Evolutionary conservation across 2,329 filamentous ascomycete species (phyloP).

Genomic region (Apiospora sp.): DNA sequence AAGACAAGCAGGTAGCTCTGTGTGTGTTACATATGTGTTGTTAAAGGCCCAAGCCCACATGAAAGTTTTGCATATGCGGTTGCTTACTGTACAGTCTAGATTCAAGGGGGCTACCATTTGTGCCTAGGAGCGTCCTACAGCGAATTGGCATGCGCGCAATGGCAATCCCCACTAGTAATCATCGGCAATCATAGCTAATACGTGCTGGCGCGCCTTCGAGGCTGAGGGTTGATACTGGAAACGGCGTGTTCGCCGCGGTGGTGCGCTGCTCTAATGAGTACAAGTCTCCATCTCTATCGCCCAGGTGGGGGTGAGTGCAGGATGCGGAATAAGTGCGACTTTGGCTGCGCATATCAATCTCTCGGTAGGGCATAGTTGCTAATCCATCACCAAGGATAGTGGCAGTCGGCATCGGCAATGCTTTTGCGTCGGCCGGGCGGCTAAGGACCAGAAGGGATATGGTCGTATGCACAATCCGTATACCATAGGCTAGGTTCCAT

Average conservation of each 20-base stretch:
- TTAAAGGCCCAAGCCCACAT: neutral
- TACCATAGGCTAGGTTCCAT: neutral
- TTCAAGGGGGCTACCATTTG: neutral
- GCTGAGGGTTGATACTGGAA: neutral
- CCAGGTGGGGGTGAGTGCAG: neutral
- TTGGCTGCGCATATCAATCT: neutral
- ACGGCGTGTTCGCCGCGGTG: neutral
- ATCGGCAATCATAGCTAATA: neutral
- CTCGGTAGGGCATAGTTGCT: neutral
- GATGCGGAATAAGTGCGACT: neutral
- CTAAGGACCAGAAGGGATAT: neutral
- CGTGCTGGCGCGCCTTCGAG: neutral
- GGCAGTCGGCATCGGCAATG: neutral
- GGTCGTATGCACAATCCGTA: neutral
- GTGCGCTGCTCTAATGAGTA: neutral
- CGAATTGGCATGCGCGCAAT: neutral
- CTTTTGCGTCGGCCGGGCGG: neutral
- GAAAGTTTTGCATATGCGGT: constrained; percentile 13
- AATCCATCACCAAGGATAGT: neutral
- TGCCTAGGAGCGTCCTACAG: neutral
- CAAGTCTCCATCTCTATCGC: neutral
- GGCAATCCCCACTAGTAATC: neutral
- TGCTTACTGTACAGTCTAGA: constrained; percentile 4
- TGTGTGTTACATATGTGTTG: neutral
- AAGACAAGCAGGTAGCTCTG: neutral